Evolutionary conservation across 805 yeast species (phyloP), one percentile per base, ranked within the genome.

Genomic region (Nakazawaea anatomiae): DNA sequence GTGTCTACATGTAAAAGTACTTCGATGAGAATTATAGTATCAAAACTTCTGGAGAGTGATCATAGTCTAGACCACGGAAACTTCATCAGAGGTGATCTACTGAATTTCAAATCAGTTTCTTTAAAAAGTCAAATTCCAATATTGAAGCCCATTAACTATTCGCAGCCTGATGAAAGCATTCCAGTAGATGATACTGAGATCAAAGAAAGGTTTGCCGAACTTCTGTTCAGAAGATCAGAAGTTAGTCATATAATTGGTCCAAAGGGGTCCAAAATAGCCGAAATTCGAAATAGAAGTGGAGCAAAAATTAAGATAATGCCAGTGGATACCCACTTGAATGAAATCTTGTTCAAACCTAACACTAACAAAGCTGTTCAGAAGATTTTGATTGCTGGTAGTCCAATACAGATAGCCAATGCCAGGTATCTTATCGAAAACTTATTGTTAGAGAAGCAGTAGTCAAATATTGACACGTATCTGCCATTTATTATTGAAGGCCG

Each of bases 181-280:
- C 3, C 5, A 4, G 7, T 32, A 32, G 35, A 32, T 2, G 35
- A 32, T 32, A 40, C 43, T 25, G 31, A 40, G 4, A 40, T 5
- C 12, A 32, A 43, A 7, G 12, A n/a, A 18, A 31, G 14, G 6
- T n/a, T 38, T 9, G 42, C 29, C 10, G 48, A 45, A 11, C 44
- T 56, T 27, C 42, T 43, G 32, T 48, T 60, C 40, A 61, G 61
- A 8, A 63, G 65, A 34, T 57, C 56, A 29, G 75, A 75, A 49
- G 68, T 74, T 1, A 64, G 74, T 1, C 68, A 61, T 45, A 54
- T 76, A 6, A 76, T 77, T 46, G 82, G 82, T 0, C 64, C 58
- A 28, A 58, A 60, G n/a, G 82, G 82, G 1, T 38, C 54, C 18
- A 61, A 67, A 41, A 74, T 77, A 11, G 66, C 63, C 39, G 46